Evolutionary conservation across 1,284 basidiomycete genomes (phyloP).

Genomic region (Coniferiporia weirii): DNA sequence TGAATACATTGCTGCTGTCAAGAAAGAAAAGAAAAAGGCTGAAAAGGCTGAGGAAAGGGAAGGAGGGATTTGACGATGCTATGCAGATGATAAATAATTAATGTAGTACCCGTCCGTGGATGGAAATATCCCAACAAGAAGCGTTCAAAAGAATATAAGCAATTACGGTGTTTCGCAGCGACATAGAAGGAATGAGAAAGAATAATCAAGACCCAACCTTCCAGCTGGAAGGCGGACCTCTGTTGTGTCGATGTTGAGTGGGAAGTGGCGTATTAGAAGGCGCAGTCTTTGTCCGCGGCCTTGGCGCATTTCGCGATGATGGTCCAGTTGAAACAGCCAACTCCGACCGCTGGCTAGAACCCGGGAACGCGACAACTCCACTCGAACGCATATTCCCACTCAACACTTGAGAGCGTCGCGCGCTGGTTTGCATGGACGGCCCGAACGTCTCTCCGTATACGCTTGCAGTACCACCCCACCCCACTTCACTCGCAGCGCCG

Average conservation of each 20-base stretch:
- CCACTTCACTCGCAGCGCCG: conserved; percentile 49
- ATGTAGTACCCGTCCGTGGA: not conserved
- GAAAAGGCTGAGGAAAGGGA: not conserved
- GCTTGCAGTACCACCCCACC: conserved; percentile 55
- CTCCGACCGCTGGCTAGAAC: conserved; percentile 12
- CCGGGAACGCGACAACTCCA: conserved; percentile 19
- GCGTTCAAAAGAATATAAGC: not conserved
- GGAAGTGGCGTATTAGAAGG: conserved; percentile 37
- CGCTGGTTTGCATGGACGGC: conserved; percentile 31
- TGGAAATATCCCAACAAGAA: not conserved
- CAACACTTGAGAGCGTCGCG: conserved; percentile 22
- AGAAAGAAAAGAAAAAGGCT: not conserved
- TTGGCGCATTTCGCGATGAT: conserved; percentile 20
- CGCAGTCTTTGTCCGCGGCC: conserved; percentile 51
- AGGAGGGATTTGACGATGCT: not conserved
- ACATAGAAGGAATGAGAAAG: not conserved
- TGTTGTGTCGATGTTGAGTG: conserved; percentile 17
- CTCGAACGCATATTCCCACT: conserved; percentile 33
- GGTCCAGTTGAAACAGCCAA: conserved; percentile 3
- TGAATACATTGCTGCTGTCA: not conserved
- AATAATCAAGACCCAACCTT: conserved; percentile 26
- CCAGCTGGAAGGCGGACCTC: conserved; percentile 51
- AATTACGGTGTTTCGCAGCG: not conserved
- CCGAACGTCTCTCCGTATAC: conserved; percentile 62
- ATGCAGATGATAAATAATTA: conserved; percentile 12